Conservation (phyloP, 2,329 filamentous ascomycete species). For the Nigrograna mackinnonii region DNA sequence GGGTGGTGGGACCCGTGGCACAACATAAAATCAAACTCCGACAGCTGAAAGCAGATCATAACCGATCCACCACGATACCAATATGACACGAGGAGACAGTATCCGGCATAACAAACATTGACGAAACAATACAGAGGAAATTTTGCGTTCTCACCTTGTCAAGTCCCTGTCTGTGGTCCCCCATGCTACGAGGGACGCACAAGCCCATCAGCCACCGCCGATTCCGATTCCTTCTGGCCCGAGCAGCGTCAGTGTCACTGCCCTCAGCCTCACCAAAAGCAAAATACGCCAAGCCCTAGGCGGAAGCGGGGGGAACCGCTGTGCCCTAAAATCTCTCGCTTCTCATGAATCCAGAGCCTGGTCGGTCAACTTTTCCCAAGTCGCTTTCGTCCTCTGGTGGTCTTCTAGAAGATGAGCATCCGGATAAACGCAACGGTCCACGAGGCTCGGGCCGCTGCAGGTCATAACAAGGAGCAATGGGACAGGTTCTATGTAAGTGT, state of each 20-base stretch:
- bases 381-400: constrained; percentile 21
- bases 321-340: constrained; percentile 41
- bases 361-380: constrained; percentile 22
- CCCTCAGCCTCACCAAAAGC: constrained; percentile 43
- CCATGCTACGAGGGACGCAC: constrained; percentile 42
- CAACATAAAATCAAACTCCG: constrained; percentile 29
- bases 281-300: constrained; percentile 41
- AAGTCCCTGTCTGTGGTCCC: constrained; percentile 32
- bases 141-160: constrained; percentile 28
- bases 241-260: constrained; percentile 39
- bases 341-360: constrained; percentile 36
- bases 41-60: constrained; percentile 25
- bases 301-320: constrained; percentile 39
- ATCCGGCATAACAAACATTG: constrained; percentile 27
- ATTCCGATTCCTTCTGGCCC: constrained; percentile 41
- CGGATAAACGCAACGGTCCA: constrained; percentile 41
- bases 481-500: constrained; percentile 41
- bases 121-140: constrained; percentile 30
- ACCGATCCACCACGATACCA: constrained; percentile 27
- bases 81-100: constrained; percentile 35
- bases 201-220: constrained; percentile 43
- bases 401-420: constrained; percentile 35
- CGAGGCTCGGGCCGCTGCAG: constrained; percentile 37
- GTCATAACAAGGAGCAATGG: constrained; percentile 42
- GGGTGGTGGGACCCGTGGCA: constrained; percentile 30